Conservation (phyloP, 257 asterid genomes). For the Ajuga chamaepitys region DNA sequence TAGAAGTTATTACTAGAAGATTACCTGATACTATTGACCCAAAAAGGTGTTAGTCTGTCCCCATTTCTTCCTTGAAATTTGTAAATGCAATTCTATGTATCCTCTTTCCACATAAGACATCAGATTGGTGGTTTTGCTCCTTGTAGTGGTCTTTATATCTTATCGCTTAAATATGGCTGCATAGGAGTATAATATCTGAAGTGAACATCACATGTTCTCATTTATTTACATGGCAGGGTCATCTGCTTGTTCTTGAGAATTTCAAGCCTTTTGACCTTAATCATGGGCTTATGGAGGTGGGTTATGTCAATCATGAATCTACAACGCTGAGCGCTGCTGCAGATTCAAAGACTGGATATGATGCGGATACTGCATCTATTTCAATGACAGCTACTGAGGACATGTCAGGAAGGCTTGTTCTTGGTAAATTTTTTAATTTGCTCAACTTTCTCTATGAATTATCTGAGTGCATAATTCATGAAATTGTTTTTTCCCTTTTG, state of each 20-base stretch:
- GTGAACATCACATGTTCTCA: constrained; percentile 6
- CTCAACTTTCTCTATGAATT: neutral
- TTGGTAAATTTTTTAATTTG: constrained; percentile 39
- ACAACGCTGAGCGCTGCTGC: constrained; percentile 39
- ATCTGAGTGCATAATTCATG: neutral
- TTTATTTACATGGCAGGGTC: constrained; percentile 55
- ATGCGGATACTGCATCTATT: constrained; percentile 57
- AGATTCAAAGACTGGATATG: constrained; percentile 22
- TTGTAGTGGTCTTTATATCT: neutral
- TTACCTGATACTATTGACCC: neutral
- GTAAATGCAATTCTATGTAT: neutral
- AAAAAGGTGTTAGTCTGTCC: neutral
- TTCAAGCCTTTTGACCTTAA: constrained; percentile 66
- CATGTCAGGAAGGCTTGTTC: constrained; percentile 71
- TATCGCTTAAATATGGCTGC: neutral
- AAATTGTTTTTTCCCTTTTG: neutral
- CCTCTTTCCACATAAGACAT: neutral
- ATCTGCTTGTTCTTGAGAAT: constrained; percentile 75
- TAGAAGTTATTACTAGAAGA: neutral
- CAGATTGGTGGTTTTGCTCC: neutral
- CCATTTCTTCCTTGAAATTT: neutral
- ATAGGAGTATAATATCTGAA: neutral
- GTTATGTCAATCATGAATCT: constrained; percentile 69
- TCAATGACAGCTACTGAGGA: constrained; percentile 97
- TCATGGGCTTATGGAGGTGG: constrained; percentile 95